Evolutionary conservation across 2,329 filamentous ascomycete species (phyloP).

Genomic region (Fusarium euwallaceae): DNA sequence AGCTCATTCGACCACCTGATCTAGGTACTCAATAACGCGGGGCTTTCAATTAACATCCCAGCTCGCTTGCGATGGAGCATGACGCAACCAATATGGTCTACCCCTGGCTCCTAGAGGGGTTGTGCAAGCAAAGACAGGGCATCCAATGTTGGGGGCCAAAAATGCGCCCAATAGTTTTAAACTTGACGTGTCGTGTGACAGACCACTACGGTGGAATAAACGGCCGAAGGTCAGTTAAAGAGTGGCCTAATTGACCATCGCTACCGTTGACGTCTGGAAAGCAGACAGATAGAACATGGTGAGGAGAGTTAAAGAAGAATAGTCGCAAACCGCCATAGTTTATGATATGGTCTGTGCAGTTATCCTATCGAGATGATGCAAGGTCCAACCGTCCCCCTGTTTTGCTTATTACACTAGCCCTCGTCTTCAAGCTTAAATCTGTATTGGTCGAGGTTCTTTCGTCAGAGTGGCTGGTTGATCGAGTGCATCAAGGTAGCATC

Average conservation of each 20-base stretch:
- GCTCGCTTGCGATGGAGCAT: neutral
- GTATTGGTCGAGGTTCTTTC: neutral
- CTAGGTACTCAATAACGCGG: neutral
- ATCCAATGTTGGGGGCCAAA: neutral
- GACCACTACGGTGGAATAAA: neutral
- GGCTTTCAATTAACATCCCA: neutral
- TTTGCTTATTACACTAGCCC: no score
- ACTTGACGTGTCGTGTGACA: neutral
- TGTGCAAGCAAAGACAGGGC: neutral
- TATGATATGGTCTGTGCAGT: neutral
- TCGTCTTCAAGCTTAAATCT: neutral
- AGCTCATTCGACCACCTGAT: neutral
- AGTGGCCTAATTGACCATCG: neutral
- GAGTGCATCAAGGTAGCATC: neutral
- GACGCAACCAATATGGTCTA: neutral
- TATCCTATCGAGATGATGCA: neutral
- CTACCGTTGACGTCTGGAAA: neutral
- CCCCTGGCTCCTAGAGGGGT: neutral
- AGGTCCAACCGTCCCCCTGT: neutral
- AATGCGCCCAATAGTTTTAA: neutral
- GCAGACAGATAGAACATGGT: neutral
- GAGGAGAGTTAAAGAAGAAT: neutral
- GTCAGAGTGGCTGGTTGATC: neutral
- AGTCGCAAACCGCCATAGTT: neutral
- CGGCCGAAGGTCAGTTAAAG: neutral